phyloP scores from a whole-genome alignment of 306 rosid species.

The Rosa chinensis region DNA sequence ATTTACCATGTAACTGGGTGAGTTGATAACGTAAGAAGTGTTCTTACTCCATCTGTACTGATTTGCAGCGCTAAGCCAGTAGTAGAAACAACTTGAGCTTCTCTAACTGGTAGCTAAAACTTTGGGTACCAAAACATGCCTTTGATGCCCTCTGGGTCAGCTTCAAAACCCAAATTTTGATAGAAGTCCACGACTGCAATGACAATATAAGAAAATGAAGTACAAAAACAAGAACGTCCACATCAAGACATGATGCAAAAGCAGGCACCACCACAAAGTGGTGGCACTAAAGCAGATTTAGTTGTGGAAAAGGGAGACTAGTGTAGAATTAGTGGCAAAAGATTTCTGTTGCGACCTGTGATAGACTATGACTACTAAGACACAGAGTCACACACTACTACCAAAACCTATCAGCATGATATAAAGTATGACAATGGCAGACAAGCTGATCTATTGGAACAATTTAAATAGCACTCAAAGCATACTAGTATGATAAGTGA shows the following conservation, averaged over 20 bases:
- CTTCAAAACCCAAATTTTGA: slow-evolving; percentile 85
- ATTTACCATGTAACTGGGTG: background rate
- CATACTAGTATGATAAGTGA: background rate
- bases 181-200: slow-evolving; percentile 89
- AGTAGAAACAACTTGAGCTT: slow-evolving; percentile 23
- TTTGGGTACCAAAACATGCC: slow-evolving; percentile 98
- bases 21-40: background rate
- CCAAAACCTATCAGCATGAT: background rate
- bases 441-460: slow-evolving; percentile 14
- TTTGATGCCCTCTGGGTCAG: slow-evolving; percentile 96
- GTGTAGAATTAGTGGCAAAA: background rate
- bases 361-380: background rate
- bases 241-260: background rate
- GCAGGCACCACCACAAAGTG: background rate
- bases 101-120: slow-evolving; percentile 28
- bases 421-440: background rate
- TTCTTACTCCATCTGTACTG: background rate
- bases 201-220: slow-evolving; percentile 24
- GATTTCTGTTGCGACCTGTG: background rate
- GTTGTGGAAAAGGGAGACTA: background rate
- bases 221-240: slow-evolving; percentile 13
- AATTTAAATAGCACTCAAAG: background rate
- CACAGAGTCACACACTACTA: background rate
- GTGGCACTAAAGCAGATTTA: background rate
- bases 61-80: background rate